Conservation (phyloP, 495 filamentous ascomycete genomes). For the Jackrogersella minutella region DNA sequence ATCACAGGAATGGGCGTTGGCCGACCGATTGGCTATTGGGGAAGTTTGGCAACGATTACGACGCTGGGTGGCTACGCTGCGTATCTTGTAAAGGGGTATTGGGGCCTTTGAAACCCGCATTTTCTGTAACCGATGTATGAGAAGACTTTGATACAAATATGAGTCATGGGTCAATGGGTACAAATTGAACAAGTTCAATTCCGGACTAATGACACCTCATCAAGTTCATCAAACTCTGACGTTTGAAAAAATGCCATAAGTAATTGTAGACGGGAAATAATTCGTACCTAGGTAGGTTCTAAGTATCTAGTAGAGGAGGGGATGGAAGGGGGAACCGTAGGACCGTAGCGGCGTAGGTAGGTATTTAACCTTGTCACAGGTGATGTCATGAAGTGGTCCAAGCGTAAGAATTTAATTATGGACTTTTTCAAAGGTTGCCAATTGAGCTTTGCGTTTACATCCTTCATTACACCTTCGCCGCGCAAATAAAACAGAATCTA, state of each 20-base stretch:
- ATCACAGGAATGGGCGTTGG: slow-evolving; percentile 44
- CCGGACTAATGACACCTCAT: too few species aligned
- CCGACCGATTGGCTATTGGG: slow-evolving; percentile 48
- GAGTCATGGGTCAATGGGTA: too few species aligned
- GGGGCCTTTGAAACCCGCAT: slow-evolving; percentile 15
- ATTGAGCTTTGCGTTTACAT: background rate
- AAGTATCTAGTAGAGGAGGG: too few species aligned
- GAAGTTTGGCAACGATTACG: slow-evolving; percentile 48
- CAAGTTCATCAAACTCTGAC: too few species aligned
- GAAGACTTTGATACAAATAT: too few species aligned
- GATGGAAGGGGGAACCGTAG: background rate
- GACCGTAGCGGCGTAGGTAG: too few species aligned
- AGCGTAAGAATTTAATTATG: background rate
- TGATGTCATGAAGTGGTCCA: background rate
- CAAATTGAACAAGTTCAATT: too few species aligned
- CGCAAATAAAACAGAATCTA: background rate
- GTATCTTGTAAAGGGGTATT: slow-evolving; percentile 46
- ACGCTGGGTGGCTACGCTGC: slow-evolving; percentile 49
- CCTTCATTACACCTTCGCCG: background rate
- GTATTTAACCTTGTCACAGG: background rate
- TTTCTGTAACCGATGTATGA: background rate
- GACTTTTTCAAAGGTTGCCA: background rate
- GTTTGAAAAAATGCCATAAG: too few species aligned
- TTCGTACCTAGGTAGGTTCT: too few species aligned
- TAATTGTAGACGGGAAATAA: too few species aligned